Evolutionary conservation across 768 basidiomycete species (phyloP).

Genomic region (Podaxis carcinomalis): DNA sequence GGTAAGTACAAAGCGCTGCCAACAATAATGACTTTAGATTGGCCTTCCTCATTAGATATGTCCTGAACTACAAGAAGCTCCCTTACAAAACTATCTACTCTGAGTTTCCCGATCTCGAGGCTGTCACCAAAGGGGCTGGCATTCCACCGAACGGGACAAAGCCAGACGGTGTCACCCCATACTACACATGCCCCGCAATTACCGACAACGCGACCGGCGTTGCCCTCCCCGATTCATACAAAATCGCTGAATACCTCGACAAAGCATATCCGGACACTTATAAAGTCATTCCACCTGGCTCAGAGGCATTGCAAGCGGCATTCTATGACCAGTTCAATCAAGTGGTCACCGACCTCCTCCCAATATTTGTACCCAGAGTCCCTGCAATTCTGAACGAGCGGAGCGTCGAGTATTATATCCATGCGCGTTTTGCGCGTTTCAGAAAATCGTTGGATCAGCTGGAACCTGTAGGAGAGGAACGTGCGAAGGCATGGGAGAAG

Average conservation of each 20-base stretch:
- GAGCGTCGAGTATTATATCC: neutral
- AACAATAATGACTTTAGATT: neutral
- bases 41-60: conserved; percentile 11
- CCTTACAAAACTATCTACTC: conserved; percentile 9
- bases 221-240: conserved; percentile 34
- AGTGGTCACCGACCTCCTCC: neutral
- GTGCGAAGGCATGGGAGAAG: conserved; percentile 18
- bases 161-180: neutral
- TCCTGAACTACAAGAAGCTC: conserved; percentile 11
- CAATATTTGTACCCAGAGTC: neutral
- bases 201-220: conserved; percentile 34
- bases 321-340: conserved; percentile 18
- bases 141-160: neutral
- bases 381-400: neutral
- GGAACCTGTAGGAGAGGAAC: conserved; percentile 14
- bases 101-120: conserved; percentile 10
- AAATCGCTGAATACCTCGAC: conserved; percentile 42
- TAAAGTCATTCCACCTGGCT: conserved; percentile 26
- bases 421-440: neutral
- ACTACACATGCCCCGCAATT: conserved; percentile 12
- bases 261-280: conserved; percentile 33
- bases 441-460: neutral
- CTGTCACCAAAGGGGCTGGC: neutral
- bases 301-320: conserved; percentile 24
- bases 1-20: conserved; percentile 17